Evolutionary conservation across 768 basidiomycete genomes (phyloP), one percentile per base, ranked within the genome.

Genomic region (Trametopsis cervina): DNA sequence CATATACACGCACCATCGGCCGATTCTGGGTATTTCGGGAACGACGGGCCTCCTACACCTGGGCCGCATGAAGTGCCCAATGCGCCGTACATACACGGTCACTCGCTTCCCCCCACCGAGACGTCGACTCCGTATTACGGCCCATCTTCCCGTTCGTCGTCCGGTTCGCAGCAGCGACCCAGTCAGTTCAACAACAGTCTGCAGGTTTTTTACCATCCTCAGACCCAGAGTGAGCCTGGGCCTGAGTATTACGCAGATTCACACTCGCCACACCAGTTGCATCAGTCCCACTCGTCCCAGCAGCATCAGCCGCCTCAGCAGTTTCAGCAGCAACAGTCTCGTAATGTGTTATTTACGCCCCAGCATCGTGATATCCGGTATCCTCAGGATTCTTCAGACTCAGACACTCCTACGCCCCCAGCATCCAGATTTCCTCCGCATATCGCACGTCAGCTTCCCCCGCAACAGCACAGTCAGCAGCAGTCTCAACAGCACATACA

Each of bases 11-110:
- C 21, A 59, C 55, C 48, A 66, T 66, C 42, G 63, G 67, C 11
- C 56, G 18, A 52, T 10, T 41, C 23, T 5, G 51, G 26, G 11
- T 52, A 48, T 25, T 52, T 60, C 9, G 65, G 70, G 54, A 77
- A 74, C 76, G 63, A 69, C 21, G 75, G 77, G 9, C 62, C 78
- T 13, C 76, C 81, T 27, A 83, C 85, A 4, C 83, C 83, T 22
- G 77, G 71, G 12, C 74, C 76, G 1, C 55, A 78, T 53, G 82
- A 87, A 56, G 40, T 82, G 12, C 85, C 85, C 23, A 69, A 80
- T 40, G 75, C 82, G 49, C 85, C 85, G 15, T 71, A 72, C 29
- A 57, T 70, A n/a, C 70, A 63, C 11, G 55, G 60, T 26, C 60
- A 59, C 10, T 61, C 61, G 2, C 51, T 57, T 13, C 60, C 58